Conservation (phyloP, 352 stramenopile species). For the Globisporangium polare region DNA sequence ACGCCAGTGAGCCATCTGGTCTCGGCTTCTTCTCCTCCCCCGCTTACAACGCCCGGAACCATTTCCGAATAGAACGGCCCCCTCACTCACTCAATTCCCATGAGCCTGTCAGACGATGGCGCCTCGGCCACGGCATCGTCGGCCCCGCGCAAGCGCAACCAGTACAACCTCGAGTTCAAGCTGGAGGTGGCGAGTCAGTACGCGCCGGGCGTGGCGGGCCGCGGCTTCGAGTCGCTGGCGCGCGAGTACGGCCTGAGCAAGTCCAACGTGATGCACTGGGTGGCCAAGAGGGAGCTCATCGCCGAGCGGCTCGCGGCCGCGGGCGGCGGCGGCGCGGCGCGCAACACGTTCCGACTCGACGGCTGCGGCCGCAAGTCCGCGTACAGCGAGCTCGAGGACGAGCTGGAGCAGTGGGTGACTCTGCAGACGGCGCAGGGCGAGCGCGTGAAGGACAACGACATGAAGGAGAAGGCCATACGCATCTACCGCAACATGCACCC, state of each 20-base stretch:
- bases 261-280: slow-evolving; percentile 18
- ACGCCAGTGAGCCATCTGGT: too few species aligned
- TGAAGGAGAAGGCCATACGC: slow-evolving; percentile 11
- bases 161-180: slow-evolving; percentile 26
- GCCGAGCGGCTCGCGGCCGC: slow-evolving; percentile 4
- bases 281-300: slow-evolving; percentile 14
- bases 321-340: background rate
- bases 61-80: slow-evolving; percentile 12
- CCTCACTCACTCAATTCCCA: background rate
- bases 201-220: slow-evolving; percentile 5
- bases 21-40: too few species aligned
- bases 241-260: slow-evolving; percentile 18
- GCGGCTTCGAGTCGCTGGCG: slow-evolving; percentile 17
- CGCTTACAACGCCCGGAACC: background rate
- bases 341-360: slow-evolving; percentile 13
- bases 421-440: slow-evolving; percentile 7
- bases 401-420: slow-evolving; percentile 15
- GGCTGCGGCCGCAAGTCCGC: slow-evolving; percentile 18
- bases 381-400: slow-evolving; percentile 13
- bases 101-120: background rate
- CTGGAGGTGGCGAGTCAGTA: slow-evolving; percentile 17
- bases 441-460: slow-evolving; percentile 17
- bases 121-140: background rate
- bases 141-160: slow-evolving; percentile 13
- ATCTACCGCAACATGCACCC: slow-evolving; percentile 14